Evolutionary conservation across 2,329 filamentous ascomycete genomes (phyloP).

Genomic region (Blumeriella jaapii): DNA sequence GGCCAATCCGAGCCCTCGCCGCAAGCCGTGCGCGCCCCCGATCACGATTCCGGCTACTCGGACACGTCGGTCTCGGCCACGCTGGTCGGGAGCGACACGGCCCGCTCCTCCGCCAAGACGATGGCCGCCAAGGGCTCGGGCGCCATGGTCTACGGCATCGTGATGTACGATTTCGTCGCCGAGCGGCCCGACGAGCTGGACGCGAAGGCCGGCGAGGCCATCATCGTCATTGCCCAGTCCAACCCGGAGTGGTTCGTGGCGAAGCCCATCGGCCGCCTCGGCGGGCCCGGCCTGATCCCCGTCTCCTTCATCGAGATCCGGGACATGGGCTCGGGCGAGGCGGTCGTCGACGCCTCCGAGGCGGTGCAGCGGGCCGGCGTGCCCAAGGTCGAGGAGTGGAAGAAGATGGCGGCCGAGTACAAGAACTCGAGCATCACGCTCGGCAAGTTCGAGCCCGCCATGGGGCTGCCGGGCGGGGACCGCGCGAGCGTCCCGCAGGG

Average conservation of each 20-base stretch:
- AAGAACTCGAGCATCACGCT: conserved; percentile 98
- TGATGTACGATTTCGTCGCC: conserved; percentile 93
- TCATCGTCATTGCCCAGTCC: conserved; percentile 96
- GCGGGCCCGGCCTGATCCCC: conserved; percentile 87
- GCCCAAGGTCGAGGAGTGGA: conserved; percentile 95
- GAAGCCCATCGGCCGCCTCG: conserved; percentile 95
- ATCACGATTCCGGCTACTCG: conserved; percentile 87
- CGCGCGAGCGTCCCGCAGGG: conserved; percentile 65
- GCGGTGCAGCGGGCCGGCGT: conserved; percentile 84
- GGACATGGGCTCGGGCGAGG: conserved; percentile 79
- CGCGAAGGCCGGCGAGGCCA: conserved; percentile 87
- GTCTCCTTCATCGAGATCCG: conserved; percentile 94
- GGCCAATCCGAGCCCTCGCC: conserved; percentile 50
- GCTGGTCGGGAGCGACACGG: conserved; percentile 27
- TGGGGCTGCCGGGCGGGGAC: conserved; percentile 56
- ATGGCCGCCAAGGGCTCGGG: conserved; percentile 55
- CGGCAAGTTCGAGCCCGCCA: conserved; percentile 68
- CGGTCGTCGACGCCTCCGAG: conserved; percentile 71
- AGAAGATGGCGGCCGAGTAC: conserved; percentile 98
- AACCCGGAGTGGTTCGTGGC: conserved; percentile 99
- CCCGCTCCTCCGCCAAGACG: conserved; percentile 28
- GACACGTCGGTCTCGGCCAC: conserved; percentile 35
- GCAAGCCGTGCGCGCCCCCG: conserved; percentile 46
- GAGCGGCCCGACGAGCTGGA: conserved; percentile 94
- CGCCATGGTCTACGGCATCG: conserved; percentile 91